Base-by-base conservation (phyloP, 768 basidiomycete genomes). In the Piloderma croceum region DNA sequence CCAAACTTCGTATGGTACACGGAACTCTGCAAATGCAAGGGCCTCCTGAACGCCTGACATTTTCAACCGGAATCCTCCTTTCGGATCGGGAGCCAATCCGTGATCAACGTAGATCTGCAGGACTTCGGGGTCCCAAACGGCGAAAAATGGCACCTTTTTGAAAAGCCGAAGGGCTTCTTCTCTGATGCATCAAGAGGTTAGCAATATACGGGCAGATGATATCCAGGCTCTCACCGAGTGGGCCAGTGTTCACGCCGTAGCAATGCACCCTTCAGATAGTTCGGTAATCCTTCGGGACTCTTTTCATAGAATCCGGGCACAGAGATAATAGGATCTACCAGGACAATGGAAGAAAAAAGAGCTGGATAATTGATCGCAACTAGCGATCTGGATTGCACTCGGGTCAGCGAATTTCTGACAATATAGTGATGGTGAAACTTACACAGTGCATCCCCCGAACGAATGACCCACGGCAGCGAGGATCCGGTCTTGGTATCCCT, bases 401-500 rank as follows among this genome's bases (percentile, higher is more conserved):
- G 31, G 22, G 20, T 21, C 17, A 34, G 18, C 9, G 19, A 40
- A 24, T 38, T 13, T 20, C 21, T 17, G 24, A 36, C 29, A 17
- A 15, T 29, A 29, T 29, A 29, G 15, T 29, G 38, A 45, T 19
- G 37, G 42, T 6, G 40, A 31, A 34, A 69, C 86, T 53, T 54
- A 89, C 81, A 77, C 71, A 2, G 79, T 77, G 53, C 80, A 81
- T 2, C 86, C 91, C 15, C 92, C 88, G 38, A 88, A 80, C 0
- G 90, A 92, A 55, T 96, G 92, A 0, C 90, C 91, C 3, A 90
- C 63, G 4, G 69, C 77, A 17, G 90, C 65, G 3, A 91, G 51
- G n/a, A 60, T 74, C 24, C 83, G 73, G 4, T 62, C 46, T 2
- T 33, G 45, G 51, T 80, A 78, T 1, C 86, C 86, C 15, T 57